Percentiles rank a stretch among this genome's conserved stretches.
phyloP scores from a whole-genome alignment of 805 yeast genomes.

The Phaffomyces antillensis region DNA sequence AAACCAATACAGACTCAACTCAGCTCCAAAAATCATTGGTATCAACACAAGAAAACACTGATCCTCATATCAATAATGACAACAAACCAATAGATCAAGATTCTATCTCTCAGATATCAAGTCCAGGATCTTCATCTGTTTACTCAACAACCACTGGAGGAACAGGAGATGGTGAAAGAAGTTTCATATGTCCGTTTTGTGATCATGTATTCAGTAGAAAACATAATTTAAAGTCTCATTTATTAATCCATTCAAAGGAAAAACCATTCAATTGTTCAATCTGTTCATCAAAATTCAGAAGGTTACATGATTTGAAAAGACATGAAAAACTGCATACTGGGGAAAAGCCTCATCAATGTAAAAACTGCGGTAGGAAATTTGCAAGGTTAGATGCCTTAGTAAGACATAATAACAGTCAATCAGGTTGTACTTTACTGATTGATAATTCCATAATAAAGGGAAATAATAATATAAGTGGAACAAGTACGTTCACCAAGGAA shows the following conservation, averaged over 20 bases:
- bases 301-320: constrained; percentile 70
- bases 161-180: constrained; percentile 19
- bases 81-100: not conserved
- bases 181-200: constrained; percentile 51
- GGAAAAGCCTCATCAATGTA: constrained; percentile 60
- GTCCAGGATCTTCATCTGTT: not conserved
- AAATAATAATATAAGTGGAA: not conserved
- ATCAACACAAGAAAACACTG: too few species aligned
- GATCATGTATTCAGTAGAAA: constrained; percentile 60
- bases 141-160: not conserved
- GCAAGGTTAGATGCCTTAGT: constrained; percentile 73
- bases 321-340: constrained; percentile 74
- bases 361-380: constrained; percentile 53
- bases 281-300: constrained; percentile 57
- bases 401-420: constrained; percentile 50
- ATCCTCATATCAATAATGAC: too few species aligned
- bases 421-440: constrained; percentile 18
- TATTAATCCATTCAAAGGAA: constrained; percentile 56
- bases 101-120: constrained; percentile 1
- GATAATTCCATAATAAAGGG: constrained; percentile 11
- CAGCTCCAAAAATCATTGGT: too few species aligned
- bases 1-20: too few species aligned
- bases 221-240: constrained; percentile 69
- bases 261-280: constrained; percentile 58
- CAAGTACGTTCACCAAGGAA: not conserved